These are phyloP conservation scores for Oryza rufipogon DNA, from an alignment of 176 grass and related monocot genomes.

Conservation along the genomic window DNA sequence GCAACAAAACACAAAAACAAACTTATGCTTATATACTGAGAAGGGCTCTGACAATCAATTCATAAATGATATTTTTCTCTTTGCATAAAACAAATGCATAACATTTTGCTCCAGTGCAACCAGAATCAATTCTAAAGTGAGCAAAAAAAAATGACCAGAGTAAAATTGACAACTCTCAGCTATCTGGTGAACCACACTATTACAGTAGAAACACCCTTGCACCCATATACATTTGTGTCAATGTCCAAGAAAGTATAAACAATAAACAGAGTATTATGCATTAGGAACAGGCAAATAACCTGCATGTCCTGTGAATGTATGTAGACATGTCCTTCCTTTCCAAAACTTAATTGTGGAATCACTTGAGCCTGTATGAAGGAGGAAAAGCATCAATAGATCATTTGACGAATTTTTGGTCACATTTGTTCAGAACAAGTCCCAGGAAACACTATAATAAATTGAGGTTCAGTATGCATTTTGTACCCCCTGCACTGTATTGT, in stretches of 20 bases:
- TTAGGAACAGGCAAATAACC: slow-evolving; percentile 55
- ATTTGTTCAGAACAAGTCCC: slow-evolving; percentile 6
- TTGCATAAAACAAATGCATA: not conserved
- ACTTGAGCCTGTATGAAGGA: slow-evolving; percentile 76
- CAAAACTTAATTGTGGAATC: slow-evolving; percentile 94
- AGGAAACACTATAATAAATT: not conserved
- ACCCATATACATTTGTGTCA: not conserved
- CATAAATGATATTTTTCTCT: slow-evolving; percentile 8
- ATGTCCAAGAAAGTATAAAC: not conserved
- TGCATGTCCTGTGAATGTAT: slow-evolving; percentile 91
- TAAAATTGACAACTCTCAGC: slow-evolving; percentile 25
- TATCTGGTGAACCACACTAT: not conserved
- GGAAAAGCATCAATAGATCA: not conserved
- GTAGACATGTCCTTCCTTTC: slow-evolving; percentile 94
- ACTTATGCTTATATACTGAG: not conserved
- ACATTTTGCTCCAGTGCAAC: not conserved
- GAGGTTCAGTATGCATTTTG: not conserved
- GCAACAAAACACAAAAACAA: not conserved
- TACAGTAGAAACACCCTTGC: not conserved
- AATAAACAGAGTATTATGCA: not conserved
- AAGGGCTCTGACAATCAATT: not conserved
- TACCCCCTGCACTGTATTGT: not conserved
- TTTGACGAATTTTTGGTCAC: slow-evolving; percentile 1
- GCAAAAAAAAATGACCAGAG: not conserved
- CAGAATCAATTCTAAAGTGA: not conserved